Conservation (phyloP, 2,329 filamentous ascomycete genomes). For the Colletotrichum godetiae region DNA sequence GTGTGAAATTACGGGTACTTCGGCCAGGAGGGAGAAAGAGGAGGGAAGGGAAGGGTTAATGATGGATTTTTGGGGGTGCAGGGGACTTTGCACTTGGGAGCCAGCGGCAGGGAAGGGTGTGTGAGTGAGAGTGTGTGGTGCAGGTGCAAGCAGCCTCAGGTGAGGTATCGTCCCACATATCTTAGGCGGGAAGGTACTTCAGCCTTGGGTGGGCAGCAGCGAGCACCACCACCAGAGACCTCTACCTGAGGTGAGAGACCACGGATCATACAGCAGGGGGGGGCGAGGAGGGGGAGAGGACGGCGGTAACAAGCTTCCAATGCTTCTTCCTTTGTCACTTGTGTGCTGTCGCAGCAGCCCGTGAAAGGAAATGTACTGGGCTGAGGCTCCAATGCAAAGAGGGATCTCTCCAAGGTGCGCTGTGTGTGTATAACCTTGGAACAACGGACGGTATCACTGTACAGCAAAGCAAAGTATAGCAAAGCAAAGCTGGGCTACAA, state of each 20-base stretch:
- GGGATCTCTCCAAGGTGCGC: neutral
- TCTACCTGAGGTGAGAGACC: neutral
- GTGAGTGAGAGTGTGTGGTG: slow-evolving; percentile 12
- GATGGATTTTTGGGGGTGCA: slow-evolving; percentile 32
- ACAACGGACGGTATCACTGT: neutral
- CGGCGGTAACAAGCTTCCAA: slow-evolving; percentile 23
- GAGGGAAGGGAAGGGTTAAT: slow-evolving; percentile 34
- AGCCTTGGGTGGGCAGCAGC: neutral
- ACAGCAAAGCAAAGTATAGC: neutral
- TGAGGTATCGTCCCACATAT: neutral
- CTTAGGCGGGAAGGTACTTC: neutral
- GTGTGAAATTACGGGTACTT: slow-evolving; percentile 18
- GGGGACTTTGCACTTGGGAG: neutral
- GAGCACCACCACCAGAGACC: neutral
- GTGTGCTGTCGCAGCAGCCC: slow-evolving; percentile 24
- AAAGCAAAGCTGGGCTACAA: neutral
- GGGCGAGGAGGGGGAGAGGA: neutral
- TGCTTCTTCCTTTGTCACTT: slow-evolving; percentile 9
- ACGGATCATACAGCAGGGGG: too few relatives aligned
- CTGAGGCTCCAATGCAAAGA: neutral
- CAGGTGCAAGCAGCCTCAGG: slow-evolving; percentile 19
- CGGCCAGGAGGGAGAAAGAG: slow-evolving; percentile 18
- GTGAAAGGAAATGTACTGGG: slow-evolving; percentile 25
- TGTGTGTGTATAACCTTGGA: neutral
- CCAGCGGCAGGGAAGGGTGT: neutral